These are phyloP conservation scores for Climacium dendroides DNA, from an alignment of 225 moss, liverwort and hornwort genomes.

Conservation along the genomic window DNA sequence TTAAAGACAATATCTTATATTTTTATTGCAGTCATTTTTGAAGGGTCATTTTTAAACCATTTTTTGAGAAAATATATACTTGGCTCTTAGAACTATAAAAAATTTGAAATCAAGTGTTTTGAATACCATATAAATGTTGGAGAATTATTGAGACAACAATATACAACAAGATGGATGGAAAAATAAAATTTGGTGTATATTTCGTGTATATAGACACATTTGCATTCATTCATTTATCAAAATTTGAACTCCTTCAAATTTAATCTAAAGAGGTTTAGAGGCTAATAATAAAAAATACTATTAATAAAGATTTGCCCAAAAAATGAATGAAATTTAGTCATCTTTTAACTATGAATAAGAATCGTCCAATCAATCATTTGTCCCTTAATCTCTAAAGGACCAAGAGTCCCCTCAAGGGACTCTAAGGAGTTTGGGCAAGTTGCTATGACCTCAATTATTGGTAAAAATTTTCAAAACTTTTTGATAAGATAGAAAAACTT, in stretches of 20 bases:
- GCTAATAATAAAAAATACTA: neutral
- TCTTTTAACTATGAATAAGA: neutral
- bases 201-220: rapidly evolving
- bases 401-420: no score
- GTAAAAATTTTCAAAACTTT: no score
- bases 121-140: neutral
- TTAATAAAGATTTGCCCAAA: neutral
- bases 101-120: neutral
- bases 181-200: neutral
- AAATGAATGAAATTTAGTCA: neutral
- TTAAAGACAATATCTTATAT: neutral
- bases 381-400: no score
- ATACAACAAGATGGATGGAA: neutral
- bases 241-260: no score
- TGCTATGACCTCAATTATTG: no score
- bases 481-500: no score
- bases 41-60: neutral
- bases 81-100: neutral
- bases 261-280: neutral
- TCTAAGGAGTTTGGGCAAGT: no score
- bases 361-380: neutral
- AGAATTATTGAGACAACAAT: neutral
- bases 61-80: no score
- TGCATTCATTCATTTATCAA: neutral
- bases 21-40: no score